Base-by-base conservation (phyloP, 23 red algal species). In the Gracilaria caudata region DNA sequence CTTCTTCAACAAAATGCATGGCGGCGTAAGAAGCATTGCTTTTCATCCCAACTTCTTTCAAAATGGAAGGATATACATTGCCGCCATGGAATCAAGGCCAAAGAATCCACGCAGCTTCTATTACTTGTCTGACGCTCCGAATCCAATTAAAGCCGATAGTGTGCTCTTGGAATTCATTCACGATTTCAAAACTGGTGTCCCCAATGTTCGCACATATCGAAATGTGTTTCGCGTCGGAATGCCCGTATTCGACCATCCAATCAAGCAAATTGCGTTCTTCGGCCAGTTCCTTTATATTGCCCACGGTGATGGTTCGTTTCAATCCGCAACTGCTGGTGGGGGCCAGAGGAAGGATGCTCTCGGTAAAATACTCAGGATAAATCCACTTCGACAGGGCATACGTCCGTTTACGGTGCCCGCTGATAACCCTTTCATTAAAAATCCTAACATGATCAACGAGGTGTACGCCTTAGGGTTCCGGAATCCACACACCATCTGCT, bases 241-340 rank as follows among this genome's bases (percentile, higher is more conserved):
- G 85, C 43, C 44, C 3, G 72, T 79, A 3, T 79, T 68, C 68
- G 85, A 89, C 51, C 85, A 89, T 79, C 85, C 85, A 64, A 79
- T 89, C 51, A 89, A 89, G 41, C 85, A 89, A 89, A 78, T 89
- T 7, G 85, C 54, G 11, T 89, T 89, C 56, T 46, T 40, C 37
- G 85, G 72, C 30, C 29, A 46, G 10, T 49, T 33, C 35, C 55
- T 89, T 1, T 79, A 79, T 28, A 89, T 89, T 44, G 47, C 68
- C 29, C 85, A 89, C 19, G 85, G 85, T 24, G 85, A 89, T 78
- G 85, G 85, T 9, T 89, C 85, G 12, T 21, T 78, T 13, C 85
- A 89, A 41, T 89, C 85, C n/a, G 68, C 85, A 61, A 89, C 61
- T 26, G 85, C 71, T 34, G 85, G 85, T 28, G 85, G 85, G 23